Conservation (phyloP, 73 alveolate species). For the Tetrahymena malaccensis region DNA sequence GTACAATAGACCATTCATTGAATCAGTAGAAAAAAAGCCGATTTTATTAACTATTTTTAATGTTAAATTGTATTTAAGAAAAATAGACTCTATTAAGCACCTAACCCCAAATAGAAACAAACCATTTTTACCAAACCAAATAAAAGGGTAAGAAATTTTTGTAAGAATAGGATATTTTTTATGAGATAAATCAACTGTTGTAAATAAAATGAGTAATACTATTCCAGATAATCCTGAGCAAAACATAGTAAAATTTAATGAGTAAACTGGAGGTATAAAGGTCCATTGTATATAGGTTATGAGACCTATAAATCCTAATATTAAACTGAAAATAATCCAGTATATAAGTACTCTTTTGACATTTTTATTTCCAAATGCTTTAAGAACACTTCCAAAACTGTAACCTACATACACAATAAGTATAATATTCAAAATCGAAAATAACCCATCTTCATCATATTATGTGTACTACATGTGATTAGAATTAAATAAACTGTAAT, state of each 20-base stretch:
- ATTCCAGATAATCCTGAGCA: neutral
- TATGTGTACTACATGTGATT: neutral
- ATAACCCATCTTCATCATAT: neutral
- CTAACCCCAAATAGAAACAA: neutral
- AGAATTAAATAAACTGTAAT: neutral
- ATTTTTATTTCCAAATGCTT: neutral
- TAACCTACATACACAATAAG: neutral
- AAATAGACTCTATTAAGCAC: neutral
- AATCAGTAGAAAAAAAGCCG: neutral
- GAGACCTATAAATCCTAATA: neutral
- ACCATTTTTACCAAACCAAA: neutral
- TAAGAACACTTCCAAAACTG: neutral
- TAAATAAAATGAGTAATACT: neutral
- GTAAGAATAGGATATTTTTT: neutral
- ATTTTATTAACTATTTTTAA: neutral
- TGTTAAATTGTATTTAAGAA: neutral
- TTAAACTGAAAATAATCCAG: neutral
- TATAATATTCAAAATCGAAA: neutral
- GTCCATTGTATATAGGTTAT: neutral
- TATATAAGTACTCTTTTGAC: neutral
- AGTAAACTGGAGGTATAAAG: neutral
- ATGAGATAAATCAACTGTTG: neutral
- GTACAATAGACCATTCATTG: neutral
- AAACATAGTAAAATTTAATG: neutral
- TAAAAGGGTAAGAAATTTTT: neutral